phyloP scores from a whole-genome alignment of 192 early-diverging fungal species.

The Podila verticillata region DNA sequence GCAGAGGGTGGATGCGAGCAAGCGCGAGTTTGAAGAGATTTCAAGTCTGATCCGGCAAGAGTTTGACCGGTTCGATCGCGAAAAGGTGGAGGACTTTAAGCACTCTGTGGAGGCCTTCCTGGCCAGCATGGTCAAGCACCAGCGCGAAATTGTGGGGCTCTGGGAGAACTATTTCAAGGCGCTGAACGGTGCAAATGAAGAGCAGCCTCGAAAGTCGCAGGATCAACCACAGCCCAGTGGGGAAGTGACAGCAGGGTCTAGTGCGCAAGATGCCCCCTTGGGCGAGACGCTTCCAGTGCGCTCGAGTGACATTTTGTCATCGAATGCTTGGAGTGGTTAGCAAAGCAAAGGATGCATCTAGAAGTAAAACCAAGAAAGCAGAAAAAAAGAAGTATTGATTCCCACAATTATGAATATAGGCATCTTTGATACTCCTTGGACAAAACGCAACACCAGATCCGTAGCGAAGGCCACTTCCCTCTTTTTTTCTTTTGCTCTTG shows the following conservation, averaged over 20 bases:
- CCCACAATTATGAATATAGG: not conserved
- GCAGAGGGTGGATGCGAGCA: slow-evolving; percentile 54
- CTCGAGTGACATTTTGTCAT: slow-evolving; percentile 31
- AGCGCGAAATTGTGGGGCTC: slow-evolving; percentile 72
- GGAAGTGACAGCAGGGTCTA: slow-evolving; percentile 9
- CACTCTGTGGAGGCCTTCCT: slow-evolving; percentile 77
- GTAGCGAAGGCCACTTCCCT: no score
- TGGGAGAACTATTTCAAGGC: slow-evolving; percentile 52
- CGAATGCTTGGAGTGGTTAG: slow-evolving; percentile 27
- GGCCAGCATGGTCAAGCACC: slow-evolving; percentile 79
- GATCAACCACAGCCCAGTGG: slow-evolving; percentile 5
- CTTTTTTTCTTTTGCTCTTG: no score
- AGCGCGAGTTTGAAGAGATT: slow-evolving; percentile 80
- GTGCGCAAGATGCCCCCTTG: not conserved
- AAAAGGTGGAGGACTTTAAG: slow-evolving; percentile 84
- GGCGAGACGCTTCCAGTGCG: not conserved
- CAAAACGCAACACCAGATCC: no score
- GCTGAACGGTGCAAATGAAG: slow-evolving; percentile 24
- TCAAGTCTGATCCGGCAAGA: slow-evolving; percentile 76
- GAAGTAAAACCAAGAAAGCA: not conserved
- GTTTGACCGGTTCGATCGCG: slow-evolving; percentile 81
- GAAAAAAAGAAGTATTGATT: not conserved
- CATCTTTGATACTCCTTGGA: not conserved
- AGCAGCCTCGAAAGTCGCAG: not conserved
- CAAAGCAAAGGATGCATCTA: not conserved